Percentiles rank a stretch among this genome's conserved stretches.
phyloP scores from a whole-genome alignment of 2,329 filamentous ascomycete genomes.

The Trichoderma cornu-damae region DNA sequence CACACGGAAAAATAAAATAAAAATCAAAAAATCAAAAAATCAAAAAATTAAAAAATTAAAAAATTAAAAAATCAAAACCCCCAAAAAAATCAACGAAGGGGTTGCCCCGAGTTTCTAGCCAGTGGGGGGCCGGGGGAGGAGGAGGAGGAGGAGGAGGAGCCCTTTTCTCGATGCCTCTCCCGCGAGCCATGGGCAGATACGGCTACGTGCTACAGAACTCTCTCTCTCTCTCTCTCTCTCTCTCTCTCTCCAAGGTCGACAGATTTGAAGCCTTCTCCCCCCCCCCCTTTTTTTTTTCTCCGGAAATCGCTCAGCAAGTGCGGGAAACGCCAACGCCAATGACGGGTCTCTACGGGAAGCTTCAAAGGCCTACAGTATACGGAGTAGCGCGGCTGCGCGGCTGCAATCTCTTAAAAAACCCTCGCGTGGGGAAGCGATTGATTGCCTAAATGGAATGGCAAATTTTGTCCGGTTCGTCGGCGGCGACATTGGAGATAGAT shows the following conservation, averaged over 20 bases:
- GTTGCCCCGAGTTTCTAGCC: constrained; percentile 10
- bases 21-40: not conserved
- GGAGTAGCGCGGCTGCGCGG: too few species aligned
- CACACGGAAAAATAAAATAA: not conserved
- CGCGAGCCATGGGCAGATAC: not conserved
- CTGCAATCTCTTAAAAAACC: constrained; percentile 11
- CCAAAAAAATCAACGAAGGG: too few species aligned
- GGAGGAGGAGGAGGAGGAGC: too few species aligned
- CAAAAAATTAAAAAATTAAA: not conserved
- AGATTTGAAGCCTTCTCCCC: constrained; percentile 4
- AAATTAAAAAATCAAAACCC: not conserved
- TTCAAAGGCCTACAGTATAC: not conserved
- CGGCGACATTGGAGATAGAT: not conserved
- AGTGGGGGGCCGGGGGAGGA: constrained; percentile 15
- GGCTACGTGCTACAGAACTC: too few species aligned
- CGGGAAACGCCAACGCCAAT: constrained; percentile 7
- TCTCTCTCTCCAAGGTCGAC: not conserved
- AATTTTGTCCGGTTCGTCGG: constrained; percentile 15
- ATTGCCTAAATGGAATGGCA: constrained; percentile 7
- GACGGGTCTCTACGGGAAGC: constrained; percentile 7
- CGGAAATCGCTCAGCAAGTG: constrained; percentile 13
- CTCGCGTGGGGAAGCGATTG: constrained; percentile 7
- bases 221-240: too few species aligned
- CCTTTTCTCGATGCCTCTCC: not conserved
- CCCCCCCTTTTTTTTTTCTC: constrained; percentile 1